Percentiles rank a stretch among this genome's conserved stretches.
Evolutionary conservation across 805 yeast species (phyloP).

Genomic region (Cyberlindnera galapagoensis): DNA sequence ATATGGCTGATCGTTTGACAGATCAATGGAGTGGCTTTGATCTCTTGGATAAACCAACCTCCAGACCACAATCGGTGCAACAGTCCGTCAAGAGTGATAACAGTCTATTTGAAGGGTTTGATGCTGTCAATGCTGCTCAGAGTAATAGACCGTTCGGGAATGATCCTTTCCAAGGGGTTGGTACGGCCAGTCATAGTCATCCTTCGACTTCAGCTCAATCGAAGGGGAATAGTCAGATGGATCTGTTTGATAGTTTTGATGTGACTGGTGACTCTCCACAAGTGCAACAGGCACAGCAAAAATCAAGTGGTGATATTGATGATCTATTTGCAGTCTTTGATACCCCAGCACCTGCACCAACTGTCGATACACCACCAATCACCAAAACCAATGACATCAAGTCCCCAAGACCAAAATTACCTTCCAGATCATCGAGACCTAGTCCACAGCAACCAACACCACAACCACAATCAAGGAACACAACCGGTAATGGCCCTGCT

Average conservation of each 20-base stretch:
- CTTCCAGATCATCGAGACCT: too few species aligned
- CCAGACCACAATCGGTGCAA: slow-evolving; percentile 2
- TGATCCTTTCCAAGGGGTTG: too few species aligned
- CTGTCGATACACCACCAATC: slow-evolving; percentile 3
- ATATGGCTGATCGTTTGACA: background rate
- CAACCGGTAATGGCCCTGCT: slow-evolving; percentile 3
- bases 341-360: slow-evolving; percentile 8
- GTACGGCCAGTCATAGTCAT: too few species aligned
- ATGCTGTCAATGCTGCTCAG: slow-evolving; percentile 2
- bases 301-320: slow-evolving; percentile 18
- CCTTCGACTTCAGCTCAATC: too few species aligned
- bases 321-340: slow-evolving; percentile 28
- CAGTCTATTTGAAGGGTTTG: slow-evolving; percentile 22
- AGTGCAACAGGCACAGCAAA: slow-evolving; percentile 2
- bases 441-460: background rate
- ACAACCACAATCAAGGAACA: slow-evolving; percentile 3
- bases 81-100: slow-evolving; percentile 2
- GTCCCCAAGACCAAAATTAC: background rate
- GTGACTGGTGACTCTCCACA: too few species aligned
- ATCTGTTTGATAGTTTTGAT: slow-evolving; percentile 17
- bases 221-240: too few species aligned
- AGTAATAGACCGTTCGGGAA: too few species aligned
- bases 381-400: slow-evolving; percentile 1
- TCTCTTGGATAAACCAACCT: slow-evolving; percentile 20
- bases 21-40: slow-evolving; percentile 33